Percentiles rank a stretch among this genome's conserved stretches.
Conservation (phyloP, 768 basidiomycete genomes). For the Suillus spraguei region DNA sequence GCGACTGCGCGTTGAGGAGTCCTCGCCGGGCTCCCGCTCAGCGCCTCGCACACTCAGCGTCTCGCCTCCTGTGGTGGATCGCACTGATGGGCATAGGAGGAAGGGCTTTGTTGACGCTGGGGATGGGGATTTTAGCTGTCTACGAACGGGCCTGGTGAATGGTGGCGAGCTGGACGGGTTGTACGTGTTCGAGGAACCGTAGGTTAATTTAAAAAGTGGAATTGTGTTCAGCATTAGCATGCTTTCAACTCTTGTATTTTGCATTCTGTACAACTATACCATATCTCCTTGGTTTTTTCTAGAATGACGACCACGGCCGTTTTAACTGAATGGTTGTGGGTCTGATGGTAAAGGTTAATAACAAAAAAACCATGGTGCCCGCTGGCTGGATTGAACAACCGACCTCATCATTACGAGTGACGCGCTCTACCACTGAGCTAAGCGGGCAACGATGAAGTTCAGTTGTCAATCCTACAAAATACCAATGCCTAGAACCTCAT, state of each 20-base stretch:
- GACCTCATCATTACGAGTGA: slow-evolving; percentile 44
- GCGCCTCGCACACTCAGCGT: slow-evolving; percentile 17
- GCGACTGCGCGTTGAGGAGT: slow-evolving; percentile 29
- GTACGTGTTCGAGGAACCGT: slow-evolving; percentile 31
- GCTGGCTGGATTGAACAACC: slow-evolving; percentile 49
- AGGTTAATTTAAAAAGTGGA: slow-evolving; percentile 8
- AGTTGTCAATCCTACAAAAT: background rate
- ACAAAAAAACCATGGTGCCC: slow-evolving; percentile 30
- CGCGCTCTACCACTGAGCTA: slow-evolving; percentile 39
- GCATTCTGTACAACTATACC: slow-evolving; percentile 15
- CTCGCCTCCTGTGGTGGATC: slow-evolving; percentile 19
- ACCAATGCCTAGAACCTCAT: background rate
- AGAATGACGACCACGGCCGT: background rate
- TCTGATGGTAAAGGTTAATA: background rate
- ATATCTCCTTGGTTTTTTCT: slow-evolving; percentile 5
- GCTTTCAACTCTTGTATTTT: slow-evolving; percentile 11
- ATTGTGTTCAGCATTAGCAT: slow-evolving; percentile 8
- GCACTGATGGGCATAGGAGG: slow-evolving; percentile 11
- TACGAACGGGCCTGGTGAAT: slow-evolving; percentile 31
- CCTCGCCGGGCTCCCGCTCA: slow-evolving; percentile 6
- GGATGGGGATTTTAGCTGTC: slow-evolving; percentile 9
- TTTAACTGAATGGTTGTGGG: background rate
- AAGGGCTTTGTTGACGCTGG: slow-evolving; percentile 20
- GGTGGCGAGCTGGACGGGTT: slow-evolving; percentile 34
- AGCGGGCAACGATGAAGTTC: slow-evolving; percentile 10